Percentiles rank a stretch among this genome's conserved stretches.
phyloP scores from a whole-genome alignment of 179 eudicot genomes.

The Silene coronaria region DNA sequence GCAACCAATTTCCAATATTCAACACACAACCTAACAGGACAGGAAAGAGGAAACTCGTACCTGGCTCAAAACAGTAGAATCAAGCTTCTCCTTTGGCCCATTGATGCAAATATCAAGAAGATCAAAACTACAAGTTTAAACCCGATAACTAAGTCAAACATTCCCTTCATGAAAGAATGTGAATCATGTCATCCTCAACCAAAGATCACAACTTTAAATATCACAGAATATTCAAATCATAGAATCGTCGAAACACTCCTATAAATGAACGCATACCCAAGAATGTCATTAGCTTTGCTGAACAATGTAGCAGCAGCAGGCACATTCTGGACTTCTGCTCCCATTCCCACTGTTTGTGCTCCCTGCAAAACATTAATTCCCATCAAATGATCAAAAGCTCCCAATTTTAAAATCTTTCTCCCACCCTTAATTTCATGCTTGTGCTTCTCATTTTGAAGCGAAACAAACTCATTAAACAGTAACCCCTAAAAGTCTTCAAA shows the following conservation, averaged over 20 bases:
- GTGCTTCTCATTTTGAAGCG: neutral
- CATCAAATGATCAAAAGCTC: neutral
- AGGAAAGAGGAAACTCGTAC: slow-evolving; percentile 27
- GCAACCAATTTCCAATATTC: neutral
- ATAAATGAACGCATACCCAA: slow-evolving; percentile 44
- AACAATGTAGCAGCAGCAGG: slow-evolving; percentile 81
- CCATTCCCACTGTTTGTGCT: slow-evolving; percentile 93
- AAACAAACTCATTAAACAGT: neutral
- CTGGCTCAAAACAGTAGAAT: slow-evolving; percentile 90
- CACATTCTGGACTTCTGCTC: slow-evolving; percentile 70
- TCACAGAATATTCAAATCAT: neutral
- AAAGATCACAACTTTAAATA: neutral
- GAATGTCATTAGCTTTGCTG: slow-evolving; percentile 74
- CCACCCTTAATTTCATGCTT: neutral
- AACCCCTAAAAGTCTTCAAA: neutral
- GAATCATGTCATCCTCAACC: neutral
- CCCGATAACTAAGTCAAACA: slow-evolving; percentile 7
- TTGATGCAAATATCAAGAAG: slow-evolving; percentile 73
- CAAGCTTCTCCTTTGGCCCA: slow-evolving; percentile 94
- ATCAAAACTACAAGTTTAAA: slow-evolving; percentile 51
- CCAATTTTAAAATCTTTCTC: neutral
- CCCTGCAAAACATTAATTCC: slow-evolving; percentile 38
- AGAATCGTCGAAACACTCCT: neutral
- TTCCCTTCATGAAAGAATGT: neutral
- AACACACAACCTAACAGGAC: neutral